A percentile compares a stretch with the other conserved stretches of the same genome.
Evolutionary conservation across 495 filamentous ascomycete genomes (phyloP).

Genomic region (Penicillium daleae): DNA sequence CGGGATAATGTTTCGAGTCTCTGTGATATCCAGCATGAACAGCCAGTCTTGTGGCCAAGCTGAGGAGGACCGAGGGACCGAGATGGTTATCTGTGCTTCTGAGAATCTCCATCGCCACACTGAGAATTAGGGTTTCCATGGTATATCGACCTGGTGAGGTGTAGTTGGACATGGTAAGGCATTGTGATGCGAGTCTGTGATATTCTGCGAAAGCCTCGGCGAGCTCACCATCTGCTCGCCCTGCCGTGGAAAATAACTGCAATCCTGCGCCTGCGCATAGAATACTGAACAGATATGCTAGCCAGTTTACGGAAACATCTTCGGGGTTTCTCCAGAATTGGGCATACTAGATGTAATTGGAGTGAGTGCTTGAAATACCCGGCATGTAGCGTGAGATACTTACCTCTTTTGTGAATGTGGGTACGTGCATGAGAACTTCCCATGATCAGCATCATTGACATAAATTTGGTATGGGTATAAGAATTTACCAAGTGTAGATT

Average conservation of each 20-base stretch:
- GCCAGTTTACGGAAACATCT: constrained; percentile 20
- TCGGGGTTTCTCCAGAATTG: constrained; percentile 27
- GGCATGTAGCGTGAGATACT: background rate
- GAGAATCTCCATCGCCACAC: constrained; percentile 28
- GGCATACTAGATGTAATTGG: constrained; percentile 20
- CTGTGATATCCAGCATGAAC: constrained; percentile 41
- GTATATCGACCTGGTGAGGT: constrained; percentile 29
- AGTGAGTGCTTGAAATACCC: background rate
- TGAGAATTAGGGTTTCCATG: constrained; percentile 34
- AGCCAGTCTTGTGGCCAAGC: constrained; percentile 31
- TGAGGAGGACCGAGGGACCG: constrained; percentile 28
- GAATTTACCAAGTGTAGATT: constrained; percentile 32
- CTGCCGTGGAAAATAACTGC: constrained; percentile 22
- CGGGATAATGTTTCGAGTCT: constrained; percentile 32
- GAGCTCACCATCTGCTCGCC: constrained; percentile 21
- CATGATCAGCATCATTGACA: background rate
- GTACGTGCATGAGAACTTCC: constrained; percentile 42
- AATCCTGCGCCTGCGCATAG: constrained; percentile 19
- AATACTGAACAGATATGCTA: constrained; percentile 21
- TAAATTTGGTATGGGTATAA: background rate
- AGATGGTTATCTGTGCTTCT: constrained; percentile 28
- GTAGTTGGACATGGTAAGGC: constrained; percentile 32
- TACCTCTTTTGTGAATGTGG: constrained; percentile 39
- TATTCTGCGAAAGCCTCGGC: constrained; percentile 23
- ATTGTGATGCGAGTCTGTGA: constrained; percentile 28